Evolutionary conservation across 352 stramenopile species (phyloP).

Genomic region (Phytophthora palmivora): DNA sequence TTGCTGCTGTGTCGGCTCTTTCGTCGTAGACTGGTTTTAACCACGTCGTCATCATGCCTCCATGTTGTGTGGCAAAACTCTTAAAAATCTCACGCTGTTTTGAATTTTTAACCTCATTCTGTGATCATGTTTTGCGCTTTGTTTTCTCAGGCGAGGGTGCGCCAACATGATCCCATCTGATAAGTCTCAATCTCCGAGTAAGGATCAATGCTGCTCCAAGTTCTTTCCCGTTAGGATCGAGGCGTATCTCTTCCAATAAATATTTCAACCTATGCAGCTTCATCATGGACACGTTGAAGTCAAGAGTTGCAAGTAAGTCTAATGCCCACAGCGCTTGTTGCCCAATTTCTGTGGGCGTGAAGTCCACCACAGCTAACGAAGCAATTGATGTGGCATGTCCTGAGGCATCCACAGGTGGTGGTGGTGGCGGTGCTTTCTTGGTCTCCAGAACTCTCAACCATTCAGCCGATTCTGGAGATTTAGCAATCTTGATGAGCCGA

Average conservation of each 20-base stretch:
- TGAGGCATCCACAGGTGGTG: constrained; percentile 32
- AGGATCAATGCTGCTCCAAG: constrained; percentile 66
- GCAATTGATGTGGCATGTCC: constrained; percentile 45
- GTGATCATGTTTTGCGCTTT: constrained; percentile 21
- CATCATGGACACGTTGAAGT: constrained; percentile 80
- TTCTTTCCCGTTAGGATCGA: constrained; percentile 64
- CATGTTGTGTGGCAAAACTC: constrained; percentile 11
- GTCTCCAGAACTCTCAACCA: constrained; percentile 51
- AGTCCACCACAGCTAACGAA: constrained; percentile 63
- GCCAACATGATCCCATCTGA: constrained; percentile 69
- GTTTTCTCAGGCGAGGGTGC: constrained; percentile 35
- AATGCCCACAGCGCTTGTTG: constrained; percentile 78
- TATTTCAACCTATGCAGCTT: constrained; percentile 79
- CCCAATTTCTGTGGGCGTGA: constrained; percentile 68
- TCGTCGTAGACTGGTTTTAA: constrained; percentile 42
- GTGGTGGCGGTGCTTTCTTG: constrained; percentile 34
- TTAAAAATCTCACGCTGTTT: constrained; percentile 28
- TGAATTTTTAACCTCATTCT: constrained; percentile 27
- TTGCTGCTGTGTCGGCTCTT: constrained; percentile 54
- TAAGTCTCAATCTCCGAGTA: constrained; percentile 63
- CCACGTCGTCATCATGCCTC: not conserved
- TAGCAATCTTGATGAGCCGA: constrained; percentile 33
- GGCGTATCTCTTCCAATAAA: constrained; percentile 71
- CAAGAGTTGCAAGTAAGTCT: constrained; percentile 66
- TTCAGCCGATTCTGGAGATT: constrained; percentile 32